Evolutionary conservation across 1,139 yeast species (phyloP).

Genomic region (Suhomyces panamericanus): DNA sequence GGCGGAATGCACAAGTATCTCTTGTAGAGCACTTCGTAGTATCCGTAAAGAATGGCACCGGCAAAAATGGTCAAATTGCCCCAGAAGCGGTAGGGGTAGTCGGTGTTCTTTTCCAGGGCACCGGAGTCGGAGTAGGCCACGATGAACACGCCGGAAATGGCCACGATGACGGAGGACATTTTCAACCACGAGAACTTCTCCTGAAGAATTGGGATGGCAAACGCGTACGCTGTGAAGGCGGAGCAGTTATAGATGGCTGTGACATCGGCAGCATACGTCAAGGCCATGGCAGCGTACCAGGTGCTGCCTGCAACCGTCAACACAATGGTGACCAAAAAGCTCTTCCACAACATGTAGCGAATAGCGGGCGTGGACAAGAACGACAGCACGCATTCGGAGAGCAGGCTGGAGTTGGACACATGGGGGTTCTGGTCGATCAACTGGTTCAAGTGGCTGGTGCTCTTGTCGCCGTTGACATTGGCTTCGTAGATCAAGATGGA

Average conservation of each 20-base stretch:
- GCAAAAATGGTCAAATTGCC: slow-evolving; percentile 72
- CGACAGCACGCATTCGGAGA: slow-evolving; percentile 35
- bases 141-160: slow-evolving; percentile 71
- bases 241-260: slow-evolving; percentile 91
- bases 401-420: slow-evolving; percentile 40
- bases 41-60: slow-evolving; percentile 84
- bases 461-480: slow-evolving; percentile 37
- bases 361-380: slow-evolving; percentile 49
- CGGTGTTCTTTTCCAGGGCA: slow-evolving; percentile 17
- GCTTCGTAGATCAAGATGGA: slow-evolving; percentile 49
- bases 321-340: slow-evolving; percentile 52
- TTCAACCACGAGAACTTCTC: slow-evolving; percentile 70
- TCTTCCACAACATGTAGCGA: slow-evolving; percentile 44
- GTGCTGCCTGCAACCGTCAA: slow-evolving; percentile 77
- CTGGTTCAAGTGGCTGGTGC: slow-evolving; percentile 37
- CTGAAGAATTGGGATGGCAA: slow-evolving; percentile 71
- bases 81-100: slow-evolving; percentile 60
- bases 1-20: slow-evolving; percentile 72
- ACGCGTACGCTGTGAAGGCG: slow-evolving; percentile 84
- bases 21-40: slow-evolving; percentile 83
- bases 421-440: slow-evolving; percentile 44
- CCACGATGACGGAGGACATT: slow-evolving; percentile 66
- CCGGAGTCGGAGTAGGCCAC: slow-evolving; percentile 69
- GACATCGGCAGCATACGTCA: slow-evolving; percentile 82
- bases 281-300: slow-evolving; percentile 82